phyloP scores from a whole-genome alignment of 805 yeast species.

The Suhomyces sp. region DNA sequence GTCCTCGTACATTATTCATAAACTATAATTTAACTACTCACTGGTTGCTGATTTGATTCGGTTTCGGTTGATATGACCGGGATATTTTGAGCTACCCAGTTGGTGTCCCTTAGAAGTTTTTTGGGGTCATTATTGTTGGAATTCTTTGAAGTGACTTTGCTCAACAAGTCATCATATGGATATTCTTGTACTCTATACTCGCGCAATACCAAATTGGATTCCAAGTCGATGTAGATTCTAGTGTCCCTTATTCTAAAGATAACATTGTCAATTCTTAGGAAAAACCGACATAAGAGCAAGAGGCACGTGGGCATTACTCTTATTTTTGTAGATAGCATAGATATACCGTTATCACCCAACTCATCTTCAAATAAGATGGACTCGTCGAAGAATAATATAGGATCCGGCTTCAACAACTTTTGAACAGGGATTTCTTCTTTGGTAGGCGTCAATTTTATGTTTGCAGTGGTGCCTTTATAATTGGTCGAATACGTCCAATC shows the following conservation, averaged over 20 bases:
- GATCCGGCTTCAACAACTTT: slow-evolving; percentile 69
- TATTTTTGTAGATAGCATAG: slow-evolving; percentile 71
- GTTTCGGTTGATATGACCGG: slow-evolving; percentile 37
- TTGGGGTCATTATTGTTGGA: slow-evolving; percentile 34
- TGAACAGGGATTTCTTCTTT: slow-evolving; percentile 58
- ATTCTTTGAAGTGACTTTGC: slow-evolving; percentile 20
- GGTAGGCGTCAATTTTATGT: slow-evolving; percentile 18
- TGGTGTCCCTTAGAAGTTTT: slow-evolving; percentile 63
- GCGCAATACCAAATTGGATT: slow-evolving; percentile 58
- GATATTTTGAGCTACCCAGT: slow-evolving; percentile 64
- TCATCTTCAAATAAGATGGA: slow-evolving; percentile 91
- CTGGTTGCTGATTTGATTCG: slow-evolving; percentile 9
- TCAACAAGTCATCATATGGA: slow-evolving; percentile 29
- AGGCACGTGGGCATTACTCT: slow-evolving; percentile 86
- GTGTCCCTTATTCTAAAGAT: slow-evolving; percentile 81
- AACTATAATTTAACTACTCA: neutral
- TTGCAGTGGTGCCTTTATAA: slow-evolving; percentile 60
- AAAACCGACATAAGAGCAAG: slow-evolving; percentile 70
- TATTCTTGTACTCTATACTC: slow-evolving; percentile 67
- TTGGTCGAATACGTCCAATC: slow-evolving; percentile 95
- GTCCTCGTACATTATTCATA: neutral
- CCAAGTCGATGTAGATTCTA: slow-evolving; percentile 76
- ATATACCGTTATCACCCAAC: slow-evolving; percentile 91
- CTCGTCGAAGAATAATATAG: slow-evolving; percentile 86
- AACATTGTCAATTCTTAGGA: slow-evolving; percentile 87